These are phyloP conservation scores for Sporisorium graminicola DNA, from an alignment of 1,284 basidiomycete species.

Conservation along the genomic window DNA sequence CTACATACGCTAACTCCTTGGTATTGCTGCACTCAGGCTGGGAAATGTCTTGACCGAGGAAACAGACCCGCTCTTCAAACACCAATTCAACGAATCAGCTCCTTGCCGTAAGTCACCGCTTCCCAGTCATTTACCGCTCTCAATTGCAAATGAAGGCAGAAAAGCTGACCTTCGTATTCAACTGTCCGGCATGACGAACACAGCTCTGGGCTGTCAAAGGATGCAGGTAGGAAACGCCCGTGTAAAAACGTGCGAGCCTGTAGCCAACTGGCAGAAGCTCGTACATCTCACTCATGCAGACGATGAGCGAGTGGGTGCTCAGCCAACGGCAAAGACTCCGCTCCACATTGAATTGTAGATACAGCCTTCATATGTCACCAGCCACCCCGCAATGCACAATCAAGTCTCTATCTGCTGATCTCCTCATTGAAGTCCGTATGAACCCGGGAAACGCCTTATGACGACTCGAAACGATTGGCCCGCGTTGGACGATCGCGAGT, in stretches of 20 bases:
- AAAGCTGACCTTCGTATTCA: background rate
- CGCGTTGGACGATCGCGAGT: background rate
- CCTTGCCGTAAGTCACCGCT: conserved; percentile 41
- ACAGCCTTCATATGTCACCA: background rate
- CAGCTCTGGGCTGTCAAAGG: conserved; percentile 35
- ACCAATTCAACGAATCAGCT: conserved; percentile 59
- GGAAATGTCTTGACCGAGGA: conserved; percentile 54
- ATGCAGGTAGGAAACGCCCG: conserved; percentile 8
- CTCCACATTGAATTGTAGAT: conserved; percentile 29
- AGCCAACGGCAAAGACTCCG: conserved; percentile 19
- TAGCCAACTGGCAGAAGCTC: conserved; percentile 27
- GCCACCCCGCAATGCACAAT: background rate
- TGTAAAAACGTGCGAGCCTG: conserved; percentile 35
- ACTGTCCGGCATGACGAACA: too few species aligned
- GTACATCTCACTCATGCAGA: conserved; percentile 10
- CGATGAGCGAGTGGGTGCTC: conserved; percentile 15
- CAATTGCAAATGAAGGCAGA: too few species aligned
- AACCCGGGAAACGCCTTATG: background rate
- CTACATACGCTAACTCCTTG: background rate
- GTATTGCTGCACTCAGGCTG: conserved; percentile 18
- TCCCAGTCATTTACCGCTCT: background rate
- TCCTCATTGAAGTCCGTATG: background rate
- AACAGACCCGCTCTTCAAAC: conserved; percentile 51
- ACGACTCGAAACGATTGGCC: background rate
- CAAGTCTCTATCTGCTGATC: background rate